Base-by-base conservation (phyloP, 495 filamentous ascomycete genomes). In the Penicillium steckii region DNA sequence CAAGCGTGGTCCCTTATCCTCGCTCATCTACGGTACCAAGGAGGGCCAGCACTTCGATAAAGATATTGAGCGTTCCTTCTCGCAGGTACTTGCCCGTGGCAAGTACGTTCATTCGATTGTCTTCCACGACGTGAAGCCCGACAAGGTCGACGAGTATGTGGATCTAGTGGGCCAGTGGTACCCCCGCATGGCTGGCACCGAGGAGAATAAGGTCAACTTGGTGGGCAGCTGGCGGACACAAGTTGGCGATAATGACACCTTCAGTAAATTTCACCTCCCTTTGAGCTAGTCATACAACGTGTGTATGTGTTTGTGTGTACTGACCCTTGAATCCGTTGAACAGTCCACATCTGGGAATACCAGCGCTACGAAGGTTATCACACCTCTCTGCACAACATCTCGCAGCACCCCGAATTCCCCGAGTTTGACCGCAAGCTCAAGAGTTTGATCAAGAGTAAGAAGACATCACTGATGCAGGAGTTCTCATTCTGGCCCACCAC, bases 401-500 rank as follows among this genome's bases (percentile, higher is more conserved):
- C 86, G 44, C 69, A 78, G 38, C 87, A 94, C 56, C 88, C 89
- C 38, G 87, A 90, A 4, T 97, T 87, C 75, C 73, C 81, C 46
- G 85, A 82, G 9, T 97, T 95, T 63, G 89, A 96, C 69, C 69
- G 69, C 40, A 87, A 90, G 67, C 85, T 97, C 33, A 89, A 90
- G 62, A 75, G 71, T 17, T 75, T 96, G 48, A 91, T 98, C 61
- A 85, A 77, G 51, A 79, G 83, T 55, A 96, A 96, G 72, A 83
- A 86, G 57, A 87, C 83, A 9, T 97, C 94, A 0, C 80, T 98
- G 24, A 98, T 98, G 94, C 94, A 98, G 68, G 94, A 98, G 68
- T 98, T 98, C 74, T 95, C 89, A 44, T 98, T 98, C 82, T 98
- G 94, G 94, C 94, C 94, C 0, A 98, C 94, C 1, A 91, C 90